phyloP scores from a whole-genome alignment of 371 early-diverging fungal species.

The Lichtheimia ramosa region DNA sequence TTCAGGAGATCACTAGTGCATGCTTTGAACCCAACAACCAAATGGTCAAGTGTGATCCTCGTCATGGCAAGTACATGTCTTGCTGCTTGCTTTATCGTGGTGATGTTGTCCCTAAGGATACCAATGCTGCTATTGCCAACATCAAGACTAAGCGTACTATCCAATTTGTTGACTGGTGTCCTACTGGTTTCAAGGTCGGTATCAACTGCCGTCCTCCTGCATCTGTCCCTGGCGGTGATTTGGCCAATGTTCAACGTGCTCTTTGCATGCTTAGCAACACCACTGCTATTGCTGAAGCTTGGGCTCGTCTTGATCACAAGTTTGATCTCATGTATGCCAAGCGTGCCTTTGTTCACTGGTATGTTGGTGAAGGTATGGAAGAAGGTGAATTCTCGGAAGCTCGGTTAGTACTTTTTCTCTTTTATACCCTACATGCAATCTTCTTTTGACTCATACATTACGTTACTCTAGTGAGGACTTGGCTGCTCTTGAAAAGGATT shows the following conservation, averaged over 20 bases:
- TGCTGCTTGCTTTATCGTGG: constrained; percentile 93
- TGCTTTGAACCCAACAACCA: constrained; percentile 95
- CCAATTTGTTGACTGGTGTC: constrained; percentile 97
- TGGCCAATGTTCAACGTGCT: constrained; percentile 87
- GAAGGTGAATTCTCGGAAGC: constrained; percentile 89
- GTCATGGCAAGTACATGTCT: constrained; percentile 94
- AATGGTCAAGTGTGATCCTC: constrained; percentile 95
- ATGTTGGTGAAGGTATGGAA: constrained; percentile 96
- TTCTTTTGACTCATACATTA: too few species aligned
- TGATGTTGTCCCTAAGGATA: constrained; percentile 84
- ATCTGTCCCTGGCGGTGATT: constrained; percentile 83
- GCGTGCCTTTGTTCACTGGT: constrained; percentile 98
- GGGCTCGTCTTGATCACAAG: constrained; percentile 92
- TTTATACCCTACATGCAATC: too few species aligned
- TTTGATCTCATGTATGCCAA: constrained; percentile 96
- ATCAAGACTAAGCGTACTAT: constrained; percentile 89
- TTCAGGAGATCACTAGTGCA: constrained; percentile 86
- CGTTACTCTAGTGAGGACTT: constrained; percentile 68
- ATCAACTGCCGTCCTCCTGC: constrained; percentile 91
- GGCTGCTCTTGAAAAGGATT: constrained; percentile 98
- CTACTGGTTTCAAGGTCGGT: constrained; percentile 84
- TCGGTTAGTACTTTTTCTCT: constrained; percentile 6
- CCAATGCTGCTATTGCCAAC: constrained; percentile 83
- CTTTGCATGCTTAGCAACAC: constrained; percentile 94
- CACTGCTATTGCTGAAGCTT: constrained; percentile 94